phyloP scores from a whole-genome alignment of 768 basidiomycete species.

The Sporobolomyces phaffii region DNA sequence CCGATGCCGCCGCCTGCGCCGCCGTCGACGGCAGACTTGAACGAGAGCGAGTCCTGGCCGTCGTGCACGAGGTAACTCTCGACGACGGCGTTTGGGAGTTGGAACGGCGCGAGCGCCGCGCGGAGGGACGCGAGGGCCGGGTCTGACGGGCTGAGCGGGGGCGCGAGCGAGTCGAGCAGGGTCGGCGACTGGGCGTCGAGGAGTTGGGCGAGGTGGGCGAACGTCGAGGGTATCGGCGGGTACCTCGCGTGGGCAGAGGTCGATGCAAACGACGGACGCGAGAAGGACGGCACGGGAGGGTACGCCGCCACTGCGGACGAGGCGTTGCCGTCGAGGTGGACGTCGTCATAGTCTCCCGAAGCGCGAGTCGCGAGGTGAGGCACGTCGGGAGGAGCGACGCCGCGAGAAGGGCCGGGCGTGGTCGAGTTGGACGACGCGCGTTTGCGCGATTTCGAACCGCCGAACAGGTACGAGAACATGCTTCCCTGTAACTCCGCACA shows the following conservation, averaged over 20 bases:
- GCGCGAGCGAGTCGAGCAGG: slow-evolving; percentile 32
- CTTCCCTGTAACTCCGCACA: no score
- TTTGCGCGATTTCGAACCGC: not conserved
- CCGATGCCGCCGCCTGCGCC: slow-evolving; percentile 63
- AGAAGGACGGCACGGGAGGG: slow-evolving; percentile 30
- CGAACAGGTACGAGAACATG: slow-evolving; percentile 15
- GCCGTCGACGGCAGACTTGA: slow-evolving; percentile 61
- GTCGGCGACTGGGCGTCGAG: slow-evolving; percentile 22
- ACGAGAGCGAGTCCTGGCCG: slow-evolving; percentile 86
- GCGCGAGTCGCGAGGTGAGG: not conserved
- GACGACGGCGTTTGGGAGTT: slow-evolving; percentile 73
- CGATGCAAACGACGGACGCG: slow-evolving; percentile 9
- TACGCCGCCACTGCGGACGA: slow-evolving; percentile 2
- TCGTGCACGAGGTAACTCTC: slow-evolving; percentile 84
- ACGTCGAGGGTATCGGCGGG: slow-evolving; percentile 13
- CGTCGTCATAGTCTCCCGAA: slow-evolving; percentile 22
- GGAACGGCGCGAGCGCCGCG: slow-evolving; percentile 60
- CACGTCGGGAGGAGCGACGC: not conserved
- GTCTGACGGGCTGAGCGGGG: not conserved
- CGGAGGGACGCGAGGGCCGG: slow-evolving; percentile 49
- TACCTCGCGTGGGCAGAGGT: not conserved
- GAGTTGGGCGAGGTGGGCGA: slow-evolving; percentile 17
- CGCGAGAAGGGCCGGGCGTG: not conserved
- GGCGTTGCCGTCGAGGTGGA: slow-evolving; percentile 5
- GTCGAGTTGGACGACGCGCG: not conserved